These are phyloP conservation scores for Amaranthus palmeri DNA, from an alignment of 148 eudicot species.

Conservation along the genomic window DNA sequence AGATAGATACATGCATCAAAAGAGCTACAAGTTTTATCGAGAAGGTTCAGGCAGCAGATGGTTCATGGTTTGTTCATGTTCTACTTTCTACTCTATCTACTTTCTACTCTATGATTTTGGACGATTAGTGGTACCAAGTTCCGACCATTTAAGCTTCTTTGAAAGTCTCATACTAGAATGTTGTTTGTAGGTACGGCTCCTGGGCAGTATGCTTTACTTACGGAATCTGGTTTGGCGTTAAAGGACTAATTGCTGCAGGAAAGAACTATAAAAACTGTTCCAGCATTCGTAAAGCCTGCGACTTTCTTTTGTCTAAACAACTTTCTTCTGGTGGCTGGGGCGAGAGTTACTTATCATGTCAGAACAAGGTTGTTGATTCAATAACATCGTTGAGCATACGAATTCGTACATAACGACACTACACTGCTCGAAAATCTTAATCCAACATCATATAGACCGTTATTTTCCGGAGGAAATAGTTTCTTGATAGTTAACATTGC, in stretches of 20 bases:
- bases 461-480: too few species aligned
- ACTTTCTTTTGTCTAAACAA: slow-evolving; percentile 75
- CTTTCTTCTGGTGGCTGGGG: slow-evolving; percentile 91
- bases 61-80: slow-evolving; percentile 75
- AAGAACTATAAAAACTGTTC: slow-evolving; percentile 46
- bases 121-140: too few species aligned
- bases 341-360: slow-evolving; percentile 92
- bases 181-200: slow-evolving; percentile 70
- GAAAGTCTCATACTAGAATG: neutral
- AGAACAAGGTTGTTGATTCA: slow-evolving; percentile 54
- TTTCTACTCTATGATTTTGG: neutral
- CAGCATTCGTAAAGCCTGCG: slow-evolving; percentile 76
- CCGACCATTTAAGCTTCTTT: neutral
- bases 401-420: neutral
- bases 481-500: slow-evolving; percentile 2
- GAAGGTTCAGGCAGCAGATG: slow-evolving; percentile 74
- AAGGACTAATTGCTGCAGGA: slow-evolving; percentile 72
- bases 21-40: slow-evolving; percentile 63
- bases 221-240: slow-evolving; percentile 85
- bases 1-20: slow-evolving; percentile 61
- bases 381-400: neutral
- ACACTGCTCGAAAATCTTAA: too few species aligned
- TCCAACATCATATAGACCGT: too few species aligned
- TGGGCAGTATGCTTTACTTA: slow-evolving; percentile 96
- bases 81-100: too few species aligned